Evolutionary conservation across 345 rosid genomes (phyloP).

Genomic region (Salix dunnii): DNA sequence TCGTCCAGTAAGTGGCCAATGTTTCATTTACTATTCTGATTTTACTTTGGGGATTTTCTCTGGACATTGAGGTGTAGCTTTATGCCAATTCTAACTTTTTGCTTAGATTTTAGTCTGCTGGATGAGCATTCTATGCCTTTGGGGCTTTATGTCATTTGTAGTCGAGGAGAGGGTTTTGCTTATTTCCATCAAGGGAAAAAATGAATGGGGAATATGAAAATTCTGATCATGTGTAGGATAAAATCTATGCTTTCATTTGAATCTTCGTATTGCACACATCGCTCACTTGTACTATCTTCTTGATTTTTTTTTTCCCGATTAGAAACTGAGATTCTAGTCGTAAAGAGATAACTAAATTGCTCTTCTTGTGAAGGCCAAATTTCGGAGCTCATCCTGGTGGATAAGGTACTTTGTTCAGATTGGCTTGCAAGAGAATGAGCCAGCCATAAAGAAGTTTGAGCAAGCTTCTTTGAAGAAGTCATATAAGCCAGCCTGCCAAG

Average conservation of each 20-base stretch:
- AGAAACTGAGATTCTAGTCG: neutral
- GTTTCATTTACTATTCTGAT: neutral
- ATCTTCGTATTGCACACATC: neutral
- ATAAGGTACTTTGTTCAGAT: constrained; percentile 55
- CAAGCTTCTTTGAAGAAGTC: constrained; percentile 56
- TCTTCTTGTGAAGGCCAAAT: constrained; percentile 59
- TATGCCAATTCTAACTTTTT: neutral
- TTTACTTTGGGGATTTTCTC: neutral
- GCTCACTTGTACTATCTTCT: neutral
- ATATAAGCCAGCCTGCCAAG: constrained; percentile 72
- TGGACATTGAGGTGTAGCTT: neutral
- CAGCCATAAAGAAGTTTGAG: constrained; percentile 68
- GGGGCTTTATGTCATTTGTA: neutral
- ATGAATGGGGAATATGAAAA: neutral
- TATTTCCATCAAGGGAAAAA: neutral
- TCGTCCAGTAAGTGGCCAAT: constrained; percentile 53
- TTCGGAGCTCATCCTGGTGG: constrained; percentile 92
- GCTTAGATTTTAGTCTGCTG: neutral
- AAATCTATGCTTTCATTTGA: neutral
- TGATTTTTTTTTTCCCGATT: neutral
- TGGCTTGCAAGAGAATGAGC: constrained; percentile 65
- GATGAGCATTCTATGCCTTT: neutral
- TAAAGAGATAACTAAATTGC: neutral
- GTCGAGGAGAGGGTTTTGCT: neutral
- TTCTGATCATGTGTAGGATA: neutral